Evolutionary conservation across 2,329 filamentous ascomycete species (phyloP), one percentile per base, ranked within the genome.

Genomic region (Pleomassaria siparia): DNA sequence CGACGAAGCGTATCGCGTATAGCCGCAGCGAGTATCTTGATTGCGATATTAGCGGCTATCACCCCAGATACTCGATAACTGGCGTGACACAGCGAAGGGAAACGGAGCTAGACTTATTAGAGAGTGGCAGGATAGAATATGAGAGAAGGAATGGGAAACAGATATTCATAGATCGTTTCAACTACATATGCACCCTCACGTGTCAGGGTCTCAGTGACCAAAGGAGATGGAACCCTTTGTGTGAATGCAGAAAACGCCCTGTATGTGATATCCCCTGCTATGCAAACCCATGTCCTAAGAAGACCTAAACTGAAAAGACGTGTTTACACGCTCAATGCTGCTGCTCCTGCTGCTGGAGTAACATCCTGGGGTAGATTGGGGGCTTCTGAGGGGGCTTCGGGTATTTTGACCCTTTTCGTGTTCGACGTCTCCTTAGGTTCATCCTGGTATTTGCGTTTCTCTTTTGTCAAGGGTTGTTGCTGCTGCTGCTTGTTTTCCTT

Each of bases 321-420:
- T 16, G 3, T 6, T 50, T 44, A 64, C 26, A 59, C 56, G 29
- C 55, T 63, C 47, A 64, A 44, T 1, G 58, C 51, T 16, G 59
- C 48, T 10, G 56, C 43, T 1, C 56, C 51, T 16, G 59, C 48
- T 10, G 56, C 43, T 12, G 47, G 53, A 15, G 50, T n/a, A 1
- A 54, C 43, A 16, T 66, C 63, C 21, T 56, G 59, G 5, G 54
- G 39, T 2, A 53, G 40, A 7, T 50, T 29, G 0, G 43, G 32
- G 13, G 49, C 45, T 5, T 49, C 33, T 0, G 47, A 42, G 28
- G 57, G 49, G 0, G 46, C 21, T 16, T 64, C 64, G 0, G 62
- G 54, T 1, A 62, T 40, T 36, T 62, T 70, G 22, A 64, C 47
- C 2, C 65, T 51, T 50, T 70, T 70, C 2, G 59, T 53, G 21